Percentiles rank a stretch among this genome's conserved stretches.
Conservation (phyloP, 106 monocot genomes). For the Chionographis japonica region DNA sequence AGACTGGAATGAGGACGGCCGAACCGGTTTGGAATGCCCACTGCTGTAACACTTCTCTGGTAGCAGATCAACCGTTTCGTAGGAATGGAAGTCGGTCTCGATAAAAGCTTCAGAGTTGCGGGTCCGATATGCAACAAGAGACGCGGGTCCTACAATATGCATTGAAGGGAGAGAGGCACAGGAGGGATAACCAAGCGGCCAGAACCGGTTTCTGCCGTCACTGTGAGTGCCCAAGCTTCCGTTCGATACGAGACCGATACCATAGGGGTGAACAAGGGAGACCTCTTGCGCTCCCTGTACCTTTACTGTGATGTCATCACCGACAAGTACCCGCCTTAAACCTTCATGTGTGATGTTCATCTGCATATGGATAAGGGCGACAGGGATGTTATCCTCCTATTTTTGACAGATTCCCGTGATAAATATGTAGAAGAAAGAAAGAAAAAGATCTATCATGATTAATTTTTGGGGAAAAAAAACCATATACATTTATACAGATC, state of each 20-base stretch:
- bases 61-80: constrained; percentile 50
- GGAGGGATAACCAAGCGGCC: constrained; percentile 17
- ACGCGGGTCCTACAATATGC: constrained; percentile 39
- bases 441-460: neutral
- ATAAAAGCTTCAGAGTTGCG: constrained; percentile 24
- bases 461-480: too few relatives aligned
- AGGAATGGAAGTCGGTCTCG: constrained; percentile 32
- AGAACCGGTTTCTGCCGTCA: constrained; percentile 18
- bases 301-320: constrained; percentile 58
- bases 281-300: constrained; percentile 52
- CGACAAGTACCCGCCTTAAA: constrained; percentile 54
- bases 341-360: constrained; percentile 42
- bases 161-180: constrained; percentile 53
- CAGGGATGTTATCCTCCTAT: neutral
- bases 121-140: constrained; percentile 31
- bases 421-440: neutral
- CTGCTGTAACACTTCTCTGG: constrained; percentile 51
- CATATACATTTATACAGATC: too few relatives aligned
- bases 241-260: constrained; percentile 27
- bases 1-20: constrained; percentile 18
- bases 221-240: constrained; percentile 17
- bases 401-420: neutral
- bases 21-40: constrained; percentile 10
- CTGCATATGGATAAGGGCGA: constrained; percentile 35
- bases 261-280: constrained; percentile 47